phyloP scores from a whole-genome alignment of 2,329 filamentous ascomycete species.

The Verticillium zaregamsianum region DNA sequence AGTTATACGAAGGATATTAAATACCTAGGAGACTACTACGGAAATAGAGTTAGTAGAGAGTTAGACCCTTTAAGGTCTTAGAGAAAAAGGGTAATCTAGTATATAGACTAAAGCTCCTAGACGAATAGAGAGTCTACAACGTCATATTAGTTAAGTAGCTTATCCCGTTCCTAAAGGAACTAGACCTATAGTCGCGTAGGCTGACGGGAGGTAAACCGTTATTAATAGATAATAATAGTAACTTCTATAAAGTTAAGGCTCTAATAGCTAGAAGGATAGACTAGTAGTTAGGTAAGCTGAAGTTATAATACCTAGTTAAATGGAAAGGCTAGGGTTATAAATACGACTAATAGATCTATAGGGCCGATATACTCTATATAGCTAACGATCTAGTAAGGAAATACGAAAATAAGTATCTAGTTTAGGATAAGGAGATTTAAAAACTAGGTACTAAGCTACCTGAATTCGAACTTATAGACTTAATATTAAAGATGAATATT shows the following conservation, averaged over 20 bases:
- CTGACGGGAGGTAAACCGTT: not conserved
- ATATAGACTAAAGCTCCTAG: not conserved
- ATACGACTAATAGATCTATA: not conserved
- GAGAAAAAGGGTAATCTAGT: not conserved
- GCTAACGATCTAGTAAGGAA: too few relatives aligned
- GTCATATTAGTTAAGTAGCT: not conserved
- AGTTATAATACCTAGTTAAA: not conserved
- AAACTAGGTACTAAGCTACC: too few relatives aligned
- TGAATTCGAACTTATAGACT: too few relatives aligned
- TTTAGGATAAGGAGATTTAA: too few relatives aligned
- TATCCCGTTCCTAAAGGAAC: not conserved
- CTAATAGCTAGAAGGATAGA: not conserved
- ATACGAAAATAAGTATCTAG: too few relatives aligned
- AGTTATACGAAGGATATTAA: not conserved
- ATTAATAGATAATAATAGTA: not conserved
- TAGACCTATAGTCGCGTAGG: not conserved
- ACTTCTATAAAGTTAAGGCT: not conserved
- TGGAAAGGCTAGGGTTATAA: not conserved
- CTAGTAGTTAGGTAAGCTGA: not conserved
- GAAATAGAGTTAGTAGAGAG: not conserved
- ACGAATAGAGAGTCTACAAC: not conserved
- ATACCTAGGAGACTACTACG: not conserved
- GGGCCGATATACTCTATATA: too few relatives aligned
- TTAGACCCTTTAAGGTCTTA: not conserved
- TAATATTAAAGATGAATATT: too few relatives aligned